A percentile compares a stretch with the other conserved stretches of the same genome.
Conservation (phyloP, 2,329 filamentous ascomycete species). For the Apiospora marii region DNA sequence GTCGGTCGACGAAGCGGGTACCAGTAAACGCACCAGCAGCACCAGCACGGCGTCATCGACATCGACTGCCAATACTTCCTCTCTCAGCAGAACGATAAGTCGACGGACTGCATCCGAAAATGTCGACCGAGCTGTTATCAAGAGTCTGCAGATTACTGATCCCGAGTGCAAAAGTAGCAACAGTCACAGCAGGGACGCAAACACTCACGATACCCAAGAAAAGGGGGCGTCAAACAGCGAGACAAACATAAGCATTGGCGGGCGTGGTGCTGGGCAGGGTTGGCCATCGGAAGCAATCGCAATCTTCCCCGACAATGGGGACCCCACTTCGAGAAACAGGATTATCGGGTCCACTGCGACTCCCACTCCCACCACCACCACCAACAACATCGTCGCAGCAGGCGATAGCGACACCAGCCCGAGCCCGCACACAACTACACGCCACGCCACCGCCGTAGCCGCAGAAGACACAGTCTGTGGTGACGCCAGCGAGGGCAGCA, state of each 20-base stretch:
- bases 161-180: neutral
- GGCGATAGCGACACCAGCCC: conserved; percentile 13
- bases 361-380: conserved; percentile 9
- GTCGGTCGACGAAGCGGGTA: neutral
- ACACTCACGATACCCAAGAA: neutral
- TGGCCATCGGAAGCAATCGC: conserved; percentile 21
- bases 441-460: neutral
- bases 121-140: neutral
- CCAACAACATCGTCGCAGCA: neutral
- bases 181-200: neutral
- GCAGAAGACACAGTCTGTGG: conserved; percentile 13
- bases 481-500: neutral
- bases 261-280: neutral
- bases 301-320: conserved; percentile 13
- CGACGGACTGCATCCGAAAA: neutral
- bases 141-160: neutral
- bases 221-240: neutral
- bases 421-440: conserved; percentile 10
- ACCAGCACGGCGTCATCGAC: conserved; percentile 5
- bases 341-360: conserved; percentile 11
- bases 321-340: conserved; percentile 20
- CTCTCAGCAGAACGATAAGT: neutral
- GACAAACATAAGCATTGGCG: conserved; percentile 1
- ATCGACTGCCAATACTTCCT: neutral
- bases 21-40: neutral